Evolutionary conservation across 1,139 yeast genomes (phyloP).

Genomic region (Geotrichum klebahnii): DNA sequence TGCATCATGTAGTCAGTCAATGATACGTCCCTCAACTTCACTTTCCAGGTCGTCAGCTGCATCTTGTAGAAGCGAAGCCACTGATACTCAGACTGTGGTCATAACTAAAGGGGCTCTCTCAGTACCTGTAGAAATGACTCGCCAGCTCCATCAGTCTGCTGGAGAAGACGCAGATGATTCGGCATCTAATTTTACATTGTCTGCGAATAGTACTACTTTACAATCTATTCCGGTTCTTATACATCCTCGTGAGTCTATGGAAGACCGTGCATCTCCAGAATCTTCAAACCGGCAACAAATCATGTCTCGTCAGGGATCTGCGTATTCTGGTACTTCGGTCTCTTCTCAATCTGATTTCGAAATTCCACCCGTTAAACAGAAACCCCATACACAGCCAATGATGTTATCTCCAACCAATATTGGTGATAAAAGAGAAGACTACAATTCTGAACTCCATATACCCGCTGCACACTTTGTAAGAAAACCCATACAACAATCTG

Average conservation of each 20-base stretch:
- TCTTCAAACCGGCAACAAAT: constrained; percentile 23
- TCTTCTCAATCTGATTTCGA: constrained; percentile 9
- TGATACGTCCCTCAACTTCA: constrained; percentile 5
- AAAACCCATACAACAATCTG: neutral
- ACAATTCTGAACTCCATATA: no score
- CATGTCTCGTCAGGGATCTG: constrained; percentile 34
- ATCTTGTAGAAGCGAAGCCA: constrained; percentile 12
- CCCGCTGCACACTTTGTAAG: neutral
- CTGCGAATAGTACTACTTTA: neutral
- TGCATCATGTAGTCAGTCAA: neutral
- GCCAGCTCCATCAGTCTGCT: neutral
- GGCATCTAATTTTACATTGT: no score
- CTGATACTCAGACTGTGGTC: constrained; percentile 12
- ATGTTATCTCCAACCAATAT: neutral
- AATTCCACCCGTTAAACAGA: neutral
- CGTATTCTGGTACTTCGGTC: constrained; percentile 32
- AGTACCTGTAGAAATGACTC: constrained; percentile 28
- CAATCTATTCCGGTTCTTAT: constrained; percentile 1
- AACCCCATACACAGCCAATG: neutral
- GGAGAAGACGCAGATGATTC: neutral
- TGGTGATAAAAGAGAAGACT: neutral
- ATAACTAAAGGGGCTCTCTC: constrained; percentile 7
- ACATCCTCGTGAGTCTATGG: neutral
- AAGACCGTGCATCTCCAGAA: neutral
- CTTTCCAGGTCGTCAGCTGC: constrained; percentile 14